phyloP scores from a whole-genome alignment of 2,329 filamentous ascomycete species.

The Trichoderma cornu-damae region DNA sequence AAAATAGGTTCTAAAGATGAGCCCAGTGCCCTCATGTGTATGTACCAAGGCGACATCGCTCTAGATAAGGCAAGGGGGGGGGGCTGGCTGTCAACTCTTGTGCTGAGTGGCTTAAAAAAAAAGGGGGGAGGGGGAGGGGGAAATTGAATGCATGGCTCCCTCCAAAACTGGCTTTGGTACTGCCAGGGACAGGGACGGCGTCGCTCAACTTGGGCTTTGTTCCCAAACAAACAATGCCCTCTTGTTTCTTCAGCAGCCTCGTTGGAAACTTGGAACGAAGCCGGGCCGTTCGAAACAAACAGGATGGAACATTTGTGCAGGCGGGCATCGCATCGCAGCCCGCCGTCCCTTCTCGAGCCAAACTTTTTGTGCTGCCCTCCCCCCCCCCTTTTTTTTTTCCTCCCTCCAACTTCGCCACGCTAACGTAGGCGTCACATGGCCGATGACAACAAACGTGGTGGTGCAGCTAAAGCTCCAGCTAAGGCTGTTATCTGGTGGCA shows the following conservation, averaged over 20 bases:
- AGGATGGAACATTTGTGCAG: conserved; percentile 1
- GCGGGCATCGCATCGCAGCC: conserved; percentile 1
- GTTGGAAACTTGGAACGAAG: too few relatives aligned
- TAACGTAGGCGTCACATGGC: conserved; percentile 20
- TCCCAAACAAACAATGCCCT: too few relatives aligned
- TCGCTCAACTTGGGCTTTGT: neutral
- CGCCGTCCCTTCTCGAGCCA: neutral
- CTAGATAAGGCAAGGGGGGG: neutral
- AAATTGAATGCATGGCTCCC: neutral
- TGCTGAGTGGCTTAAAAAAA: neutral
- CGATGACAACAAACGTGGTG: conserved; percentile 19
- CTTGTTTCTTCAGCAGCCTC: conserved; percentile 3
- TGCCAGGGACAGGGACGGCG: conserved; percentile 6
- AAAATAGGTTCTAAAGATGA: neutral
- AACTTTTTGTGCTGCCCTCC: neutral
- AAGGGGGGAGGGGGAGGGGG: neutral
- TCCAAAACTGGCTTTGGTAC: too few relatives aligned
- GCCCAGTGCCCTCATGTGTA: neutral
- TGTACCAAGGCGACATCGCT: neutral
- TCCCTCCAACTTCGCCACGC: conserved; percentile 2
- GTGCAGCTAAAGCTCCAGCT: conserved; percentile 19
- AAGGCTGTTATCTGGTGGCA: conserved; percentile 5
- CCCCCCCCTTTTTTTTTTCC: neutral
- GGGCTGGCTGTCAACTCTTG: neutral
- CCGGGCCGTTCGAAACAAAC: too few relatives aligned